Percentiles rank a stretch among this genome's conserved stretches.
These are phyloP conservation scores for Cytospora schulzeri DNA, from an alignment of 2,329 filamentous ascomycete genomes.

Conservation along the genomic window DNA sequence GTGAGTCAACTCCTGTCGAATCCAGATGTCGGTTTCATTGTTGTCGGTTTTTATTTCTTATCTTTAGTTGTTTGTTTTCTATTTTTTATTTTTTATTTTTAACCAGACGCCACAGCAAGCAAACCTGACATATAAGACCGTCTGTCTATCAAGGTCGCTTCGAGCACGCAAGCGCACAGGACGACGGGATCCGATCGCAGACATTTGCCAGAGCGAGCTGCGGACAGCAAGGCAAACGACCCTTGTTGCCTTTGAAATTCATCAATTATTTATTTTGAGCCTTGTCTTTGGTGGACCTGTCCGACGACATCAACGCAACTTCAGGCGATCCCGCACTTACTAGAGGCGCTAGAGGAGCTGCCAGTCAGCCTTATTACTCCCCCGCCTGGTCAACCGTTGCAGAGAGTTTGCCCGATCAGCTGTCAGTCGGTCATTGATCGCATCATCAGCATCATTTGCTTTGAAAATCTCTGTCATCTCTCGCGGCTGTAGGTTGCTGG, in stretches of 20 bases:
- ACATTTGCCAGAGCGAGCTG: neutral
- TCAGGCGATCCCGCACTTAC: neutral
- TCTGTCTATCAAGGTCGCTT: neutral
- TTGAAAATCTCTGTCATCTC: neutral
- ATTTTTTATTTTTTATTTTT: too few relatives aligned
- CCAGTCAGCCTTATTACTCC: constrained; percentile 13
- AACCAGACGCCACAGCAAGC: neutral
- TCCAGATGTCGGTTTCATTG: neutral
- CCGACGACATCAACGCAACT: neutral
- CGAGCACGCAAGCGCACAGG: neutral
- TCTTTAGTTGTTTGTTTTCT: too few relatives aligned
- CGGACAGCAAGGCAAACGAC: neutral
- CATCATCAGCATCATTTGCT: neutral
- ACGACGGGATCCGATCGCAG: neutral
- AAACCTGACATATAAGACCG: neutral
- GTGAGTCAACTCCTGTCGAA: constrained; percentile 3
- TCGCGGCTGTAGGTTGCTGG: neutral
- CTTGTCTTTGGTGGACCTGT: neutral
- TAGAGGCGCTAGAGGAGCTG: neutral
- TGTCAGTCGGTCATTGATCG: neutral
- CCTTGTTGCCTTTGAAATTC: neutral
- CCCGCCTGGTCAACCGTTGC: constrained; percentile 1
- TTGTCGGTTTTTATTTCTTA: neutral
- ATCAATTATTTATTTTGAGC: neutral
- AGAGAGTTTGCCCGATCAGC: constrained; percentile 14